These are phyloP conservation scores for Mycena olivaceomarginata DNA, from an alignment of 768 basidiomycete species.

Conservation along the genomic window DNA sequence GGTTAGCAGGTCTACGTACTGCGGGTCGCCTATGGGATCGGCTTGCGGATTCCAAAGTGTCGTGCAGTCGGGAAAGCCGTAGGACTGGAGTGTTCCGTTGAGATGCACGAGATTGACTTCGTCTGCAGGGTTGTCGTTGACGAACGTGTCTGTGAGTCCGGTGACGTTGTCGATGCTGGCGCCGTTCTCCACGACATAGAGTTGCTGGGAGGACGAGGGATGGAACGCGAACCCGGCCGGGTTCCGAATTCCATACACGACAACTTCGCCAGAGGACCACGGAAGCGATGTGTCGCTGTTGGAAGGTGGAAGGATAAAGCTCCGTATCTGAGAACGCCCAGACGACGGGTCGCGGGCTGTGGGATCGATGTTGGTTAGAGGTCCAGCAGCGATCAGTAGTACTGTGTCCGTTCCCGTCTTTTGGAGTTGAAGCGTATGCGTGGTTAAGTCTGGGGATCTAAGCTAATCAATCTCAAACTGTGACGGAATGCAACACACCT, in stretches of 20 bases:
- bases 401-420: slow-evolving; percentile 38
- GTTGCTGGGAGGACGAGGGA: slow-evolving; percentile 41
- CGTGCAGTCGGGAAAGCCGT: slow-evolving; percentile 66
- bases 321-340: slow-evolving; percentile 64
- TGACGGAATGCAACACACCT: slow-evolving; percentile 50
- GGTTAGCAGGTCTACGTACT: slow-evolving; percentile 52
- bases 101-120: slow-evolving; percentile 57
- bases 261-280: slow-evolving; percentile 56
- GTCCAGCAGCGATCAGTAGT: slow-evolving; percentile 62
- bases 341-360: slow-evolving; percentile 64
- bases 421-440: slow-evolving; percentile 62
- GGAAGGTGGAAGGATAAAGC: slow-evolving; percentile 47
- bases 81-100: slow-evolving; percentile 48
- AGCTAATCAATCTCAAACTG: background rate
- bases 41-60: slow-evolving; percentile 65
- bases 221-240: slow-evolving; percentile 64
- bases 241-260: slow-evolving; percentile 67
- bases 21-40: slow-evolving; percentile 62
- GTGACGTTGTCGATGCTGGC: slow-evolving; percentile 59
- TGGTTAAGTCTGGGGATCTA: slow-evolving; percentile 58
- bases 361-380: slow-evolving; percentile 62
- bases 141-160: slow-evolving; percentile 60
- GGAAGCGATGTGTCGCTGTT: slow-evolving; percentile 40
- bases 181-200: slow-evolving; percentile 66
- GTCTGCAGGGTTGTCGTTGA: slow-evolving; percentile 68